phyloP scores from a whole-genome alignment of 257 asterid species.

The Solanum sparsipilum region DNA sequence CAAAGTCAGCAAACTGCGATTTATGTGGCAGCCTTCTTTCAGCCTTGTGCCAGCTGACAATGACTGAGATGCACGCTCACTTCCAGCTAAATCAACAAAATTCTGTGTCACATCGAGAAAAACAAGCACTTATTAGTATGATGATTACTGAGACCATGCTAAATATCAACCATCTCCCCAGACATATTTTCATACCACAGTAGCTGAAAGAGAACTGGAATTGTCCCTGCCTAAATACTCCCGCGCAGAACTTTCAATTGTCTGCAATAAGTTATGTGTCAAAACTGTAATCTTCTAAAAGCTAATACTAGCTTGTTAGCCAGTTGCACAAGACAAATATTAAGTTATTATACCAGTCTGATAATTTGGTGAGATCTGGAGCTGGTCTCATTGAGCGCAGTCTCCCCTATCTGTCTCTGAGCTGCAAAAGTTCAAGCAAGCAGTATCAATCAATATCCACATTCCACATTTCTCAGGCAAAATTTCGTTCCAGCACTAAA shows the following conservation, averaged over 20 bases:
- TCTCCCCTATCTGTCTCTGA: slow-evolving; percentile 94
- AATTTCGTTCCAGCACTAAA: not conserved
- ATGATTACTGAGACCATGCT: not conserved
- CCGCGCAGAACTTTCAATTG: slow-evolving; percentile 79
- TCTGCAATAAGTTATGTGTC: slow-evolving; percentile 35
- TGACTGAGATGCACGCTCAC: slow-evolving; percentile 95
- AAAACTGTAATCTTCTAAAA: not conserved
- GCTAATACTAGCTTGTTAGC: not conserved
- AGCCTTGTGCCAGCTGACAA: slow-evolving; percentile 85
- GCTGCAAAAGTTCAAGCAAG: slow-evolving; percentile 29
- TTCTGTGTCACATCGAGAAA: slow-evolving; percentile 33
- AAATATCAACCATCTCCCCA: not conserved
- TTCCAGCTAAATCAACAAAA: slow-evolving; percentile 95
- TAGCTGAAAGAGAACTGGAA: slow-evolving; percentile 59
- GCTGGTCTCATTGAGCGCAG: slow-evolving; percentile 79
- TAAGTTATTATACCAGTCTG: slow-evolving; percentile 50
- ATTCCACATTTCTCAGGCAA: not conserved
- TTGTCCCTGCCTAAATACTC: slow-evolving; percentile 66
- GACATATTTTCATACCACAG: slow-evolving; percentile 50
- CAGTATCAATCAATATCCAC: not conserved
- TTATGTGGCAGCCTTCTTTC: slow-evolving; percentile 96
- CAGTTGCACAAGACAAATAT: not conserved
- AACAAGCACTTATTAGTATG: not conserved
- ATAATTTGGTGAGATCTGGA: slow-evolving; percentile 97
- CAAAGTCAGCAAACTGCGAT: slow-evolving; percentile 86